Evolutionary conservation across 2,329 filamentous ascomycete species (phyloP), one percentile per base, ranked within the genome.

Genomic region (Colletotrichum sp.): DNA sequence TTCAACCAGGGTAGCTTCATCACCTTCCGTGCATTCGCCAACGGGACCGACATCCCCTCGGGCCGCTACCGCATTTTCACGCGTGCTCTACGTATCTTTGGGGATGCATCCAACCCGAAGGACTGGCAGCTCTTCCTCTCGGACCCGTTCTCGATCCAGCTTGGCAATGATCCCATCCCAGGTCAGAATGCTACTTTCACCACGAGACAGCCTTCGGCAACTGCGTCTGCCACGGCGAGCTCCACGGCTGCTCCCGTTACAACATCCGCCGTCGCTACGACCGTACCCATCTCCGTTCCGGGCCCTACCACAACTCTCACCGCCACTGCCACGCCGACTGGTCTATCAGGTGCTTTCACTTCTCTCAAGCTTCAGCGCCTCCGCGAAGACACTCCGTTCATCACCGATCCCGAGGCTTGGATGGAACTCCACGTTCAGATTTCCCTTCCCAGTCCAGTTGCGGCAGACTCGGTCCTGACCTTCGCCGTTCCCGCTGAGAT

Each of bases 51-150:
- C 2, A 77, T 79, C 9, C 71, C 71, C 2, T 71, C 76, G 5
- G 78, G 78, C 7, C 69, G 68, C 13, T 78, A 79, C 66, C 68
- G 69, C 28, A 59, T 78, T 65, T 83, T 84, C 1, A 83, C 90
- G 16, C 85, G 86, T 67, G 88, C 89, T 2, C 79, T 91, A 77
- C 86, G 85, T 71, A 86, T 91, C 71, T 90, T 88, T 79, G 90
- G 90, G 8, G 84, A 91, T 67, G 81, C 82, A 36, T 80, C 82
- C 19, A 83, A 86, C 67, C 77, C 82, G 4, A 81, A 80, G 4
- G 87, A 91, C 59, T 91, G 88, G 82, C 89, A 91, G 36, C 79
- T 83, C 0, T 80, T 80, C 22, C 83, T 87, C 77, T 85, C 87
- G 12, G 76, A 77, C 57, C n/a, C 75, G 19, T 79, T 79, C 57